phyloP scores from a whole-genome alignment of 108 stramenopile species.

The Poteriospumella lacustris region DNA sequence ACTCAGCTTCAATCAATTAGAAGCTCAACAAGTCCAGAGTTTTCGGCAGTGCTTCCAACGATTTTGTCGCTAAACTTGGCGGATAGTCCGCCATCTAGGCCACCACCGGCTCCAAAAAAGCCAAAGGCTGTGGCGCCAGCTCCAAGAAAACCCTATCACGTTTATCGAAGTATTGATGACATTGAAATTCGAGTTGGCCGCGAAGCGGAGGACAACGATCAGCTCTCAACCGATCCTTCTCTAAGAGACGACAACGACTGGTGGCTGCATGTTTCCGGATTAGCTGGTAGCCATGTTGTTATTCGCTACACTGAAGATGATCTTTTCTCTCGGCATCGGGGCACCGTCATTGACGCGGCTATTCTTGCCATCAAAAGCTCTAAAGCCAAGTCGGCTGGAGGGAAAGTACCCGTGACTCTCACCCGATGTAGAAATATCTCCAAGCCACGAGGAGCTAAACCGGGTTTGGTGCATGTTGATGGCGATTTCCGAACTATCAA shows the following conservation, averaged over 20 bases:
- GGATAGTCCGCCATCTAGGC: constrained; percentile 5
- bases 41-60: neutral
- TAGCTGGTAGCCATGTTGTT: constrained; percentile 76
- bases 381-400: neutral
- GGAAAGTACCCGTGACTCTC: constrained; percentile 50
- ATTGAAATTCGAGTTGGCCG: constrained; percentile 63
- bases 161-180: neutral
- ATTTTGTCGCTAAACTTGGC: neutral
- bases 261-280: constrained; percentile 86
- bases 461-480: constrained; percentile 71
- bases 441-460: constrained; percentile 76
- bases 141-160: neutral
- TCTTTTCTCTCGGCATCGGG: constrained; percentile 35
- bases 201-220: constrained; percentile 76
- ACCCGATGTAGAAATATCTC: constrained; percentile 70
- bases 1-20: neutral
- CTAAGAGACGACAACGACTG: constrained; percentile 71
- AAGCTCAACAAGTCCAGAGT: neutral
- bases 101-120: constrained; percentile 10
- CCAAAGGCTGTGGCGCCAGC: neutral
- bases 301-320: constrained; percentile 64
- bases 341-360: constrained; percentile 18
- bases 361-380: constrained; percentile 11
- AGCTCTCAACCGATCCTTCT: constrained; percentile 62
- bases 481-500: constrained; percentile 66